Evolutionary conservation across 495 filamentous ascomycete species (phyloP).

Genomic region (Elaphomyces granulatus): DNA sequence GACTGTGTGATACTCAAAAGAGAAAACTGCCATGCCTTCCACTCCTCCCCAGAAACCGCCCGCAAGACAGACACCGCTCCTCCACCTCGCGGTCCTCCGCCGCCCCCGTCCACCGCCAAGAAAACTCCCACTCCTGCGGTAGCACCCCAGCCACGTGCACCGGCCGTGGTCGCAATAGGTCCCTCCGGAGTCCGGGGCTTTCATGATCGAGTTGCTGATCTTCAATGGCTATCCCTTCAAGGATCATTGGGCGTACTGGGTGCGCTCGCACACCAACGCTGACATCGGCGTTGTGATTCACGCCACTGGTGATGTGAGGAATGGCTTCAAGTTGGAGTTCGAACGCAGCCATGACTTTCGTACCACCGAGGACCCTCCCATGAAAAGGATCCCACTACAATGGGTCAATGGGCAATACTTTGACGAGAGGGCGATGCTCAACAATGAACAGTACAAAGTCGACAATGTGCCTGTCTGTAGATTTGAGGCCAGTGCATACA

Average conservation of each 20-base stretch:
- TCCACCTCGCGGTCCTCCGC: too few species aligned
- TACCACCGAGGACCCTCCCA: slow-evolving; percentile 3
- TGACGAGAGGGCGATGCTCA: slow-evolving; percentile 13
- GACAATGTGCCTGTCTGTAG: slow-evolving; percentile 8
- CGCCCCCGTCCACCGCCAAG: too few species aligned
- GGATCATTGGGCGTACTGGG: slow-evolving; percentile 21
- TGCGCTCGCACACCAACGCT: slow-evolving; percentile 7
- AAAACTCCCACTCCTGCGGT: too few species aligned
- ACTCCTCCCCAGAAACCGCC: too few species aligned
- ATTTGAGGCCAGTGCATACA: slow-evolving; percentile 10
- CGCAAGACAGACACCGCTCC: too few species aligned
- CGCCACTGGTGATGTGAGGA: slow-evolving; percentile 14
- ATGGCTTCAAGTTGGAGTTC: slow-evolving; percentile 14
- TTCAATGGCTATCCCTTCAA: slow-evolving; percentile 20
- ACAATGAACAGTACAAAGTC: slow-evolving; percentile 5
- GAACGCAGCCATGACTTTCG: slow-evolving; percentile 13
- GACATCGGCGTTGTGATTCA: slow-evolving; percentile 14
- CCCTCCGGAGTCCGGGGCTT: too few species aligned
- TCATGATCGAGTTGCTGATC: slow-evolving; percentile 14
- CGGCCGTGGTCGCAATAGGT: too few species aligned
- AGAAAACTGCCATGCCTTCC: too few species aligned
- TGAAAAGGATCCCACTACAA: slow-evolving; percentile 13
- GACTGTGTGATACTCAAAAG: too few species aligned
- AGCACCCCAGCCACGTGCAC: too few species aligned
- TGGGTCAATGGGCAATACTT: slow-evolving; percentile 14